phyloP scores from a whole-genome alignment of 305 asterid species.

The Stenogyne calaminthoides region DNA sequence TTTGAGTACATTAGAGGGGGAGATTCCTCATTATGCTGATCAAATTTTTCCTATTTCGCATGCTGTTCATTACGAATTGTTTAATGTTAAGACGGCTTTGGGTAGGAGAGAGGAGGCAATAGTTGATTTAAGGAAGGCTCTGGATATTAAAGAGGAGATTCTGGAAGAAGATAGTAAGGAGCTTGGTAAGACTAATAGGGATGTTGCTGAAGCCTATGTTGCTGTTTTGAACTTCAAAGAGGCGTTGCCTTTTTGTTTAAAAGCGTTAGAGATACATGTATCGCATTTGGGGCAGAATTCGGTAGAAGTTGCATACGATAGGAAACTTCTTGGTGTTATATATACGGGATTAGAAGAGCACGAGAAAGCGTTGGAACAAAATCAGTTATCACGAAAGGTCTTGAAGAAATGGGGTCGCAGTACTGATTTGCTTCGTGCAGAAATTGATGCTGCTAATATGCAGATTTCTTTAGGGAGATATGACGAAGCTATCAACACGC shows the following conservation, averaged over 20 bases:
- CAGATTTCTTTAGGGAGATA: slow-evolving; percentile 80
- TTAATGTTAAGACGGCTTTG: slow-evolving; percentile 80
- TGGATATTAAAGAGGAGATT: slow-evolving; percentile 75
- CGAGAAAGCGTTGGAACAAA: slow-evolving; percentile 80
- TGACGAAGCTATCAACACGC: slow-evolving; percentile 74
- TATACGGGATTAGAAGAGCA: slow-evolving; percentile 89
- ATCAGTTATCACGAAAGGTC: slow-evolving; percentile 73
- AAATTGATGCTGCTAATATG: slow-evolving; percentile 92
- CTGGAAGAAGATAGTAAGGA: slow-evolving; percentile 70
- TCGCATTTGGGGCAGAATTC: slow-evolving; percentile 67
- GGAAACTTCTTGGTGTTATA: slow-evolving; percentile 84
- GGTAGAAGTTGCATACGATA: slow-evolving; percentile 85
- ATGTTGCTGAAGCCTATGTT: slow-evolving; percentile 80
- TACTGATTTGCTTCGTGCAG: slow-evolving; percentile 85
- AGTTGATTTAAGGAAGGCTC: slow-evolving; percentile 64
- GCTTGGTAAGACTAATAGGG: slow-evolving; percentile 88
- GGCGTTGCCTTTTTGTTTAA: slow-evolving; percentile 72
- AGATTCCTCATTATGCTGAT: slow-evolving; percentile 41
- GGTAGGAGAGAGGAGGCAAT: slow-evolving; percentile 95
- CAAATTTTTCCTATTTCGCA: slow-evolving; percentile 68
- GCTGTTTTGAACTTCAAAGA: slow-evolving; percentile 76
- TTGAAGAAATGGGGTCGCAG: slow-evolving; percentile 83
- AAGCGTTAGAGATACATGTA: slow-evolving; percentile 79
- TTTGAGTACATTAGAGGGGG: slow-evolving; percentile 54
- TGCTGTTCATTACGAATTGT: slow-evolving; percentile 73